A percentile compares a stretch with the other conserved stretches of the same genome.
Evolutionary conservation across 768 basidiomycete species (phyloP).

Genomic region (Calocera cornea): DNA sequence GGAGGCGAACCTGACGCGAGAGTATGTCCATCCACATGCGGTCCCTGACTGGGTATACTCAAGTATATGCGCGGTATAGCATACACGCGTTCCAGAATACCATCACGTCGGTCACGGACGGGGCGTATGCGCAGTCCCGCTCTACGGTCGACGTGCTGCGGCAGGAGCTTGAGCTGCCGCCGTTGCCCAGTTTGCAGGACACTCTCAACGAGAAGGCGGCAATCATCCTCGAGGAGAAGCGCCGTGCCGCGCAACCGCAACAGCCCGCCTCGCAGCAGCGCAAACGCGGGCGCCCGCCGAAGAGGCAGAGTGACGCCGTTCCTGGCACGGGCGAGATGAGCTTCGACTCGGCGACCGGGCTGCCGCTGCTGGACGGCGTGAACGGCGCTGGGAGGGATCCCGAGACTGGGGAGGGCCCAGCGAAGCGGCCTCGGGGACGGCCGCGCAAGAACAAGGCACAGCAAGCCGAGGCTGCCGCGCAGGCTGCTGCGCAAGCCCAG

Average conservation of each 20-base stretch:
- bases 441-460: constrained; percentile 51
- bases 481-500: not conserved
- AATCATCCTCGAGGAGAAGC: constrained; percentile 20
- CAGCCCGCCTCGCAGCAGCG: constrained; percentile 22
- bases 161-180: constrained; percentile 59
- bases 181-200: constrained; percentile 55
- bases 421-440: constrained; percentile 48
- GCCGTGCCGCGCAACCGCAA: constrained; percentile 19
- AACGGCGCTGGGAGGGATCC: not conserved
- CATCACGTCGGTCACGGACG: constrained; percentile 54
- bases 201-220: constrained; percentile 58
- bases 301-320: not conserved
- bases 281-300: constrained; percentile 9
- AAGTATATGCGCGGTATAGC: constrained; percentile 8
- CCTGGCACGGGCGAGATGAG: not conserved
- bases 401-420: constrained; percentile 9
- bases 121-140: constrained; percentile 63
- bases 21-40: constrained; percentile 32
- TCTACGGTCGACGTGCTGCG: constrained; percentile 63
- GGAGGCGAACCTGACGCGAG: constrained; percentile 51
- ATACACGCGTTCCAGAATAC: constrained; percentile 54
- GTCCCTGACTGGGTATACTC: not conserved
- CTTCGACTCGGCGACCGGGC: not conserved
- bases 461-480: not conserved
- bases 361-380: not conserved